These are phyloP conservation scores for Solanum chmielewskii DNA, from an alignment of 257 asterid genomes.

Conservation along the genomic window DNA sequence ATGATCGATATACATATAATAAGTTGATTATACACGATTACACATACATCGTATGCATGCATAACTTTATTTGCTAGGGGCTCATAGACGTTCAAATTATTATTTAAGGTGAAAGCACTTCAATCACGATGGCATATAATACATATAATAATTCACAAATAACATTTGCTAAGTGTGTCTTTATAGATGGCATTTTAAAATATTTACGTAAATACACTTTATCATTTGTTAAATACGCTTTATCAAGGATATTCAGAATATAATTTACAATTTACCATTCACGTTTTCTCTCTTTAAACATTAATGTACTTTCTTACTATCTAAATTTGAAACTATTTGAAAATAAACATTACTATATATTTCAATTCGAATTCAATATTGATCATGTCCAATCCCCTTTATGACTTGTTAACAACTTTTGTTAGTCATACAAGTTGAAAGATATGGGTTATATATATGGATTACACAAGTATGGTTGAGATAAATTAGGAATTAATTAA, in stretches of 20 bases:
- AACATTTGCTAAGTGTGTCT: background rate
- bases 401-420: too few species aligned
- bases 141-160: background rate
- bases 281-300: background rate
- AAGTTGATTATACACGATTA: background rate
- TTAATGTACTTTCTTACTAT: too few species aligned
- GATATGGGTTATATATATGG: background rate
- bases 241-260: too few species aligned
- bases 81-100: background rate
- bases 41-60: background rate
- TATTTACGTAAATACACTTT: too few species aligned
- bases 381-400: background rate
- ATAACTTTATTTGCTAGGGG: background rate
- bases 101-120: background rate
- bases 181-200: background rate
- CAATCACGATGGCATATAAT: background rate
- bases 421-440: background rate
- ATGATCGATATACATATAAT: background rate
- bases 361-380: too few species aligned
- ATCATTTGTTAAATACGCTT: background rate
- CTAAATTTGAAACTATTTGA: background rate
- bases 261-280: background rate
- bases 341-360: too few species aligned
- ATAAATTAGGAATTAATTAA: background rate
- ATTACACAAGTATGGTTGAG: background rate